phyloP scores from a whole-genome alignment of 139 green algal genomes.

The Micractinium conductrix region DNA sequence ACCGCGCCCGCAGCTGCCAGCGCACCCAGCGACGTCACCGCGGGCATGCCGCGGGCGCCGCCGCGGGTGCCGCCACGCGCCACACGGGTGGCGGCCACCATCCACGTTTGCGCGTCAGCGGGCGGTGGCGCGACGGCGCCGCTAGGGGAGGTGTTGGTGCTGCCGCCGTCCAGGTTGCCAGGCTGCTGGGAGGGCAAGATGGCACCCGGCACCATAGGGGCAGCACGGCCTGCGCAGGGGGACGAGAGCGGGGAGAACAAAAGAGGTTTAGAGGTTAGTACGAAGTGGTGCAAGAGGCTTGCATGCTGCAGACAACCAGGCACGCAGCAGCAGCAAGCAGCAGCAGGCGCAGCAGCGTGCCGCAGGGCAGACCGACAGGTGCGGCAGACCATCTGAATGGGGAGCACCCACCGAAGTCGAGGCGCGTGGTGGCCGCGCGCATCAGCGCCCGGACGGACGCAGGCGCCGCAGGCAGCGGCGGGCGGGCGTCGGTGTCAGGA shows the following conservation, averaged over 20 bases:
- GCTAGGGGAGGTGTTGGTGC: background rate
- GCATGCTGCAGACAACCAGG: background rate
- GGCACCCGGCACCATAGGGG: background rate
- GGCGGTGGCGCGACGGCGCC: background rate
- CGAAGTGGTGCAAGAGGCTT: background rate
- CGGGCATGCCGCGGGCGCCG: background rate
- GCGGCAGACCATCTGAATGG: background rate
- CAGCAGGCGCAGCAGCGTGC: background rate
- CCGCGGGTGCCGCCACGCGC: background rate
- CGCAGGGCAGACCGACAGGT: background rate
- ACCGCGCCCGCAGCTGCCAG: background rate
- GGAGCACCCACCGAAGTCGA: background rate
- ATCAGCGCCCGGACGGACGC: background rate
- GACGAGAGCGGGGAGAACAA: background rate
- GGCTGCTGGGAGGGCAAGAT: conserved; percentile 9
- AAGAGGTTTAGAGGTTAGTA: background rate
- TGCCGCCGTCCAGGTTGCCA: background rate
- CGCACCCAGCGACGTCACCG: background rate
- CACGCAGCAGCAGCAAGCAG: background rate
- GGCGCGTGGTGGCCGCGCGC: background rate
- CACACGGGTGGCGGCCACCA: background rate
- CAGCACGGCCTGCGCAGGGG: background rate
- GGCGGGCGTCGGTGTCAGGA: conserved; percentile 4
- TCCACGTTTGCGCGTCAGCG: background rate
- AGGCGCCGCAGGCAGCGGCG: background rate